Conservation (phyloP, 129 eudicot species). For the Centaurea solstitialis region DNA sequence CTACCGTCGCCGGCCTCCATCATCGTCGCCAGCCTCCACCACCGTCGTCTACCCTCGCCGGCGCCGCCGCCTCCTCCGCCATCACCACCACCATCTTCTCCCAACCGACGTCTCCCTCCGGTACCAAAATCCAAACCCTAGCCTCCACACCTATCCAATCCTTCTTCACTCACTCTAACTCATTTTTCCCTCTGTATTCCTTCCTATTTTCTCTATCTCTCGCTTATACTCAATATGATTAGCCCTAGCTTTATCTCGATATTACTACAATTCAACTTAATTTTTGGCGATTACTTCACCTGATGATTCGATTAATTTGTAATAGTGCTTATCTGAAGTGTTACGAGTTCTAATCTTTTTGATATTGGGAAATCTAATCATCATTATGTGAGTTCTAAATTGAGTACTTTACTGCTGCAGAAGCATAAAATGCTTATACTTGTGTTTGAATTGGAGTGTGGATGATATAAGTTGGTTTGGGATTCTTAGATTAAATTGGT, state of each 20-base stretch:
- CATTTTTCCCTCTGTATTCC: neutral
- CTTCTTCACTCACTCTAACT: conserved; percentile 10
- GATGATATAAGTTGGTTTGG: neutral
- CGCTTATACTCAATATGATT: conserved; percentile 5
- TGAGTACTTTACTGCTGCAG: neutral
- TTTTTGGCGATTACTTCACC: neutral
- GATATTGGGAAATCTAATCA: conserved; percentile 1
- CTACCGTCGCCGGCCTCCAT: no score
- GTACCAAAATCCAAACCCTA: no score
- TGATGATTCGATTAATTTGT: neutral
- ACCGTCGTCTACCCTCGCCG: no score
- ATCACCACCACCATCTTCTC: no score
- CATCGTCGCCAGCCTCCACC: no score
- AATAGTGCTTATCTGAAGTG: neutral
- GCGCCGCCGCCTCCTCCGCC: no score
- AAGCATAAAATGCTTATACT: neutral
- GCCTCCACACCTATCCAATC: no score
- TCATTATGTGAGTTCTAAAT: neutral
- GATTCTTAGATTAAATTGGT: neutral
- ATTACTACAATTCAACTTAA: neutral
- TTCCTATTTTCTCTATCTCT: neutral
- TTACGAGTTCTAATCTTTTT: neutral
- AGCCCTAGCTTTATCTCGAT: conserved; percentile 14
- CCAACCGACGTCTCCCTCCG: no score
- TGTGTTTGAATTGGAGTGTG: neutral